phyloP scores from a whole-genome alignment of 495 filamentous ascomycete species.

The Lasiosphaeria hispida region DNA sequence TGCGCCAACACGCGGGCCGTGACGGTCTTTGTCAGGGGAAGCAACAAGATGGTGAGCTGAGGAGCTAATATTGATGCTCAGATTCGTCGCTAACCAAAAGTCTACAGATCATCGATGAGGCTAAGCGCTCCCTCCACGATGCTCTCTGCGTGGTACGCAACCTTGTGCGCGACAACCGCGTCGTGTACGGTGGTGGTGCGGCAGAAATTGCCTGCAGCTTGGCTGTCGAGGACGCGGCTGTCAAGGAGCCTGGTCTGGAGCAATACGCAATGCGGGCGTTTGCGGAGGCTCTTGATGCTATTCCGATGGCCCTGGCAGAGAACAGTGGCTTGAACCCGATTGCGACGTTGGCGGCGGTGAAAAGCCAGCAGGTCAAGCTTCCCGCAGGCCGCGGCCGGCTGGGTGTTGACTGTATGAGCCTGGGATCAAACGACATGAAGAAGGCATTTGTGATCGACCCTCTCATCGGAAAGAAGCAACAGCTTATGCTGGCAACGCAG shows the following conservation, averaged over 20 bases:
- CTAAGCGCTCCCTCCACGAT: constrained; percentile 95
- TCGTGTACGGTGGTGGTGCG: constrained; percentile 97
- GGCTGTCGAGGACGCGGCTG: constrained; percentile 91
- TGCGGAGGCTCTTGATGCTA: constrained; percentile 86
- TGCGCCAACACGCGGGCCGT: constrained; percentile 97
- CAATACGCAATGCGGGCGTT: constrained; percentile 99
- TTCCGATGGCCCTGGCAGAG: constrained; percentile 96
- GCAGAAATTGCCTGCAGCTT: constrained; percentile 97
- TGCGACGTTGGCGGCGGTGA: constrained; percentile 89
- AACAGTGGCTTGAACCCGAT: constrained; percentile 96
- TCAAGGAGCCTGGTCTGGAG: constrained; percentile 92
- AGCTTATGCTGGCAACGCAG: constrained; percentile 93
- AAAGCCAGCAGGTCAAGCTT: constrained; percentile 91
- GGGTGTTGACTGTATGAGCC: constrained; percentile 97
- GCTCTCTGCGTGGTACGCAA: constrained; percentile 97
- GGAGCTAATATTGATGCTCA: neutral
- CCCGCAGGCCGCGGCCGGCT: constrained; percentile 63
- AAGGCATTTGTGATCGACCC: constrained; percentile 97
- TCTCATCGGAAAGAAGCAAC: constrained; percentile 94
- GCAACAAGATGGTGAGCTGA: constrained; percentile 94
- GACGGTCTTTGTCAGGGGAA: constrained; percentile 91
- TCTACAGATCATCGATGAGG: constrained; percentile 91
- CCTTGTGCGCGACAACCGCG: constrained; percentile 89
- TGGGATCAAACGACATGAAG: constrained; percentile 92
- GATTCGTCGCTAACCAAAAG: constrained; percentile 6